Evolutionary conservation across 495 filamentous ascomycete species (phyloP).

Genomic region (Hypoxylon lenormandii): DNA sequence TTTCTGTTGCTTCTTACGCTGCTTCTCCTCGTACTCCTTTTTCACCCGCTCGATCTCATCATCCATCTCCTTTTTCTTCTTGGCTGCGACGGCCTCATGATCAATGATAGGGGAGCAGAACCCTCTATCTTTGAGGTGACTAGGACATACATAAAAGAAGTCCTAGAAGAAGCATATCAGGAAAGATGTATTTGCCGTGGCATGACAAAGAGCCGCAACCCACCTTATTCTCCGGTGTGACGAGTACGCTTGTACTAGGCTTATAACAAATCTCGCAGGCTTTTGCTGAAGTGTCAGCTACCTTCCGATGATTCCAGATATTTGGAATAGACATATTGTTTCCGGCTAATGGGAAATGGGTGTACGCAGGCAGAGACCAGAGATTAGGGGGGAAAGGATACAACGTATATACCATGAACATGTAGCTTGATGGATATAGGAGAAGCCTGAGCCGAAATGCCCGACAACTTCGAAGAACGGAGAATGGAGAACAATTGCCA

Average conservation of each 20-base stretch:
- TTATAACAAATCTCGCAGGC: conserved; percentile 93
- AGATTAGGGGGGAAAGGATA: no score
- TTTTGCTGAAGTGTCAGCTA: conserved; percentile 84
- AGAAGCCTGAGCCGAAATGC: not conserved
- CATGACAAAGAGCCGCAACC: conserved; percentile 24
- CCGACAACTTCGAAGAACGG: not conserved
- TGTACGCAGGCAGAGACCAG: not conserved
- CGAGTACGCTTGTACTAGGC: conserved; percentile 83
- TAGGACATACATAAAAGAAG: conserved; percentile 90
- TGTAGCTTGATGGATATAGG: no score
- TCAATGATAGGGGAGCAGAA: conserved; percentile 86
- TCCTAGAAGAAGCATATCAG: conserved; percentile 68
- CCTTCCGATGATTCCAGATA: conserved; percentile 85
- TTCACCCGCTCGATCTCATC: conserved; percentile 79
- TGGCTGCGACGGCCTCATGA: conserved; percentile 76
- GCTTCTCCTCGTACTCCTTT: conserved; percentile 81
- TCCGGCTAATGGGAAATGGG: not conserved
- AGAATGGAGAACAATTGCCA: no score
- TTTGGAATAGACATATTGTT: conserved; percentile 73
- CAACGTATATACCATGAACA: no score
- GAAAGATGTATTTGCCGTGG: conserved; percentile 10
- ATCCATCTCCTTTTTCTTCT: conserved; percentile 75
- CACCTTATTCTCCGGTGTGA: conserved; percentile 92
- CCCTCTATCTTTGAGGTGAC: conserved; percentile 83
- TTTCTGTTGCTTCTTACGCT: conserved; percentile 73